phyloP scores from a whole-genome alignment of 2,329 filamentous ascomycete genomes.

The Neophaeococcomyces aloes region DNA sequence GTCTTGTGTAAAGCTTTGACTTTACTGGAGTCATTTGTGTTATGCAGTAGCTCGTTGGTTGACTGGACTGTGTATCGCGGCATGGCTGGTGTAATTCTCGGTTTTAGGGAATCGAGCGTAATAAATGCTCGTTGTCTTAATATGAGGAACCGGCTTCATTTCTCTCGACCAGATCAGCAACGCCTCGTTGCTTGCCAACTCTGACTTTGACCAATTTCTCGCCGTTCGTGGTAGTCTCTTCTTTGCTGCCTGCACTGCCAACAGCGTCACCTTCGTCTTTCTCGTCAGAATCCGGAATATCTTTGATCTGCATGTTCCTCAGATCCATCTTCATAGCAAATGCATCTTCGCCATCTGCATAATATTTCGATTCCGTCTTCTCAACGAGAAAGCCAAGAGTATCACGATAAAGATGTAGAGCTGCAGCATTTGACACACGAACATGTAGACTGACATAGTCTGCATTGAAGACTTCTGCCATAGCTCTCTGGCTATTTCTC shows the following conservation, averaged over 20 bases:
- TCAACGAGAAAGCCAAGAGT: conserved; percentile 78
- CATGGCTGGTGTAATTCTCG: no score
- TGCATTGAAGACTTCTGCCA: conserved; percentile 89
- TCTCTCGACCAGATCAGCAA: conserved; percentile 49
- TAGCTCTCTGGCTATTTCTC: conserved; percentile 89
- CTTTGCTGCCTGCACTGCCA: conserved; percentile 49
- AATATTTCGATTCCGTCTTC: conserved; percentile 80
- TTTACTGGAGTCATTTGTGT: background rate
- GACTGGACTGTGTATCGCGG: no score
- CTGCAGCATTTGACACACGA: conserved; percentile 83
- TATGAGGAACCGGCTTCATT: conserved; percentile 28
- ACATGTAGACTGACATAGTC: conserved; percentile 94
- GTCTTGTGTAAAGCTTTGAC: background rate
- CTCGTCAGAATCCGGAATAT: conserved; percentile 35
- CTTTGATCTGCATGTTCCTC: conserved; percentile 37
- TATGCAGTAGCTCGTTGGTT: no score
- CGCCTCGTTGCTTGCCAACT: conserved; percentile 68
- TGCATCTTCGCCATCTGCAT: conserved; percentile 94
- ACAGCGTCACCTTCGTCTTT: conserved; percentile 60
- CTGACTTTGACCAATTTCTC: conserved; percentile 72
- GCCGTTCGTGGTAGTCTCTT: conserved; percentile 46
- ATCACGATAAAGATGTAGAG: conserved; percentile 82
- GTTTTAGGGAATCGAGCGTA: no score
- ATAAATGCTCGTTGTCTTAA: background rate
- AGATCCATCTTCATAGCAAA: conserved; percentile 89